Base-by-base conservation (phyloP, 768 basidiomycete species). In the Boletus bicolor region DNA sequence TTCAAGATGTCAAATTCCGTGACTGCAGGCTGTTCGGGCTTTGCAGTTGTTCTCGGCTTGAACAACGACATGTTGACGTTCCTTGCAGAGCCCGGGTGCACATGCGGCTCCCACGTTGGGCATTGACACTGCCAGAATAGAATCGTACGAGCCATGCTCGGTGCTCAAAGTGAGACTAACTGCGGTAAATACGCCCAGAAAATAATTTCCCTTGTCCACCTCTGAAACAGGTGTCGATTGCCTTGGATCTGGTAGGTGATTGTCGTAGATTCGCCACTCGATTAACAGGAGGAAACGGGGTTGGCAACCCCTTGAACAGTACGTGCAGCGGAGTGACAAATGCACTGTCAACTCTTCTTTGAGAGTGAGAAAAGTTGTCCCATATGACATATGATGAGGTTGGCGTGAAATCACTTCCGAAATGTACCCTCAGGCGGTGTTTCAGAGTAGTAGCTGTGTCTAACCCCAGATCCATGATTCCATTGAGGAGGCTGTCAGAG, bases 1-100 rank as follows among this genome's bases (percentile, higher is more conserved):
- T 82, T 90, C 35, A 92, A 74, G 55, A 92, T 85, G 59, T 91
- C 89, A 44, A 91, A 91, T 63, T 91, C 90, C 0, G 84, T 62
- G 44, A 59, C 28, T 9, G 49, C 17, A 19, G 56, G 47, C 35
- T 55, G 55, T 21, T 51, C 37, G 1, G 21, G 35, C 3, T 21
- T 49, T 26, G 52, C 39, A 1, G 15, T 28, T 6, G 63, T 51
- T 34, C n/a, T 45, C 26, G 61, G 62, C 12, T 44, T 64, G 58
- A 53, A 64, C 15, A 54, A 35, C 17, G 62, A 39, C 49, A 59
- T 54, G 44, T 35, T 19, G 5, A 4, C 6, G 21, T n/a, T 30
- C 7, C 28, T 30, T 7, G 28, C 34, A 37, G 32, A 15, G 45
- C 32, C 9, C 2, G 7, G 8, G 46, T 10, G 7, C 24, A 12